Base-by-base conservation (phyloP, 208 protist species). In the Wallacemonas rigidus region DNA sequence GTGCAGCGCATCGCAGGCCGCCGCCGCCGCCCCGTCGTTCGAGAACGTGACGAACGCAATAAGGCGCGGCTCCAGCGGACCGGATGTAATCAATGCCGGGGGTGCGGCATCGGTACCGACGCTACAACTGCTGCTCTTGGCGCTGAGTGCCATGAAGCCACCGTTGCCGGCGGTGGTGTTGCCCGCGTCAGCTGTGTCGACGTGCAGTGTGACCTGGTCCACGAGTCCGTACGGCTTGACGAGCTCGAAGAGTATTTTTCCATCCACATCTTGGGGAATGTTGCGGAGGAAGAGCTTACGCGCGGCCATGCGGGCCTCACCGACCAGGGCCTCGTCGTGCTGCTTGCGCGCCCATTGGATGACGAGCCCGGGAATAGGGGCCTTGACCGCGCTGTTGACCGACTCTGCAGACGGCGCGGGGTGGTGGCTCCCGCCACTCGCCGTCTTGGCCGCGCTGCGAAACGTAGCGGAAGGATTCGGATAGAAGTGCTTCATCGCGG, bases 201-300 rank as follows among this genome's bases (percentile, higher is more conserved):
- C 74, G 74, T 93, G 83, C 39, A 95, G 15, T 2, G 81, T 76
- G 2, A 95, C 75, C 8, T 74, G 68, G 1, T 67, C 60, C 7
- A 95, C 79, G 5, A 76, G 71, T 17, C 90, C 90, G 63, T 80
- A 90, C 11, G 17, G 26, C 5, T 43, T 65, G 39, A 90, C 81
- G 40, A 90, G 63, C 2, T 41, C 39, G 14, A 55, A 57, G 69
- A 95, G 70, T 26, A 79, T 75, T 7, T 45, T 71, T 1, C 67
- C 50, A 3, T 72, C 82, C 1, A 95, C 76, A 17, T 80, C 73
- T 9, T 75, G 48, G 7, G 90, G 90, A 26, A 95, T 83, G 62
- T 95, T 95, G 43, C 90, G 85, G 6, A 95, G 72, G 63, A 95
- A 95, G 3, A 95, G 65, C 71, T 95, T 95, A n/a, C 75, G 75